Base-by-base conservation (phyloP, 257 asterid genomes). In the Leonotis leonurus region DNA sequence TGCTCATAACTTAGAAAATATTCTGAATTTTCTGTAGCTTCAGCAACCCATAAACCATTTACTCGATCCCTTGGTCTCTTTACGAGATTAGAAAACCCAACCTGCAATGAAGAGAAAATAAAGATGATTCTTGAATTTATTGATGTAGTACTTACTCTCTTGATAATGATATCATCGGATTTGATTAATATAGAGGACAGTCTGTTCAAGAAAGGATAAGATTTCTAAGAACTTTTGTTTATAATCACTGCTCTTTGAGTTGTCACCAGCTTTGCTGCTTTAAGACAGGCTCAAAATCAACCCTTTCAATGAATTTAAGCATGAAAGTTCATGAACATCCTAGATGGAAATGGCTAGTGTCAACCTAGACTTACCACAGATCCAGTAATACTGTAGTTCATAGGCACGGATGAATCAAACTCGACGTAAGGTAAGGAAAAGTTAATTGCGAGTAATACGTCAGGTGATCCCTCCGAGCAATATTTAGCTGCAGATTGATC, bases 1-100 rank as follows among this genome's bases (percentile, higher is more conserved):
- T 65, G 63, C 71, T 80, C 83, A 81, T 77, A 84, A 75, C 70
- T 83, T 76, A 83, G 67, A 69, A 78, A 78, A 70, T 92, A 80
- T 32, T 77, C 86, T 24, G 95, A 89, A 70, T 78, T 92, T 72
- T 92, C 95, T 2, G 98, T 80, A 18, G 97, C 95, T 60, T 89
- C 99, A 18, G 99, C 99, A 64, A 87, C 87, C 96, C 97, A 93
- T 40, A 93, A 63, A 70, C 88, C 83, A 72, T 85, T 85, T 39
- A 62, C 71, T 62, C 59, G 58, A 77, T 93, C 99, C 44, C 74
- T 85, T 16, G 81, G 80, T 81, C 89, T 81, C 82, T 85, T 93
- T 61, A 74, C 85, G 68, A 93, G 95, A 81, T 89, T 87, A 58
- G 82, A 83, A 53, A 89, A 89, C 32, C 95, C 92, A 62, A 87